Conservation (phyloP, 306 rosid genomes). For the Heteromeles arbutifolia region DNA sequence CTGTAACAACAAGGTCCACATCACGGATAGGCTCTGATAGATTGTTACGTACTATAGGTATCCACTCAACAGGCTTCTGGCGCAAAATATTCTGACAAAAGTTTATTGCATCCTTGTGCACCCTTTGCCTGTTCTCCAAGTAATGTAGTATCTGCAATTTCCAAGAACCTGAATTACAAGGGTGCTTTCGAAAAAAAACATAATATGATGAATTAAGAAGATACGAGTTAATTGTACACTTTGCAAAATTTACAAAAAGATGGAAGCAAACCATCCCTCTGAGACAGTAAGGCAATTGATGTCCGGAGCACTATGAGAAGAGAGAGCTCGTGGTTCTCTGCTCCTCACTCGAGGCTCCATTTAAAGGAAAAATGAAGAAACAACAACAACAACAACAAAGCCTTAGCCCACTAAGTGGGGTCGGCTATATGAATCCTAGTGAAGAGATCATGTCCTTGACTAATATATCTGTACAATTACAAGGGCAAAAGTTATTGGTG, state of each 20-base stretch:
- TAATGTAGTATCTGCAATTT: slow-evolving; percentile 47
- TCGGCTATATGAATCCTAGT: no score
- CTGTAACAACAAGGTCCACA: slow-evolving; percentile 69
- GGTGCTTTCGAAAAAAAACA: background rate
- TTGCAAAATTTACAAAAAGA: slow-evolving; percentile 15
- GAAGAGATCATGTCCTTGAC: background rate
- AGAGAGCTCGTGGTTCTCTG: slow-evolving; percentile 31
- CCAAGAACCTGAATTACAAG: slow-evolving; percentile 12
- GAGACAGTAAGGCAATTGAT: slow-evolving; percentile 27
- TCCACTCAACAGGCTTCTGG: slow-evolving; percentile 67
- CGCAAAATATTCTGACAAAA: slow-evolving; percentile 63
- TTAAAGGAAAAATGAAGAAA: background rate
- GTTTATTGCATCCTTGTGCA: slow-evolving; percentile 58
- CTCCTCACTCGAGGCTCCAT: slow-evolving; percentile 66
- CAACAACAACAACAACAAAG: no score
- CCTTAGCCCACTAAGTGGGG: no score
- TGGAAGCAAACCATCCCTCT: slow-evolving; percentile 25
- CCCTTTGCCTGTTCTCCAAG: slow-evolving; percentile 59
- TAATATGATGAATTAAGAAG: background rate
- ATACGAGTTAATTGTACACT: slow-evolving; percentile 10
- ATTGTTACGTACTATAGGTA: slow-evolving; percentile 39
- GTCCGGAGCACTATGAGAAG: slow-evolving; percentile 55
- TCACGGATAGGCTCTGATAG: slow-evolving; percentile 51
- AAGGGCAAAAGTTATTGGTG: background rate
- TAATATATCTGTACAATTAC: background rate